Percentiles rank a stretch among this genome's conserved stretches.
Evolutionary conservation across 1,139 yeast species (phyloP).

Genomic region (Diutina siamensis): DNA sequence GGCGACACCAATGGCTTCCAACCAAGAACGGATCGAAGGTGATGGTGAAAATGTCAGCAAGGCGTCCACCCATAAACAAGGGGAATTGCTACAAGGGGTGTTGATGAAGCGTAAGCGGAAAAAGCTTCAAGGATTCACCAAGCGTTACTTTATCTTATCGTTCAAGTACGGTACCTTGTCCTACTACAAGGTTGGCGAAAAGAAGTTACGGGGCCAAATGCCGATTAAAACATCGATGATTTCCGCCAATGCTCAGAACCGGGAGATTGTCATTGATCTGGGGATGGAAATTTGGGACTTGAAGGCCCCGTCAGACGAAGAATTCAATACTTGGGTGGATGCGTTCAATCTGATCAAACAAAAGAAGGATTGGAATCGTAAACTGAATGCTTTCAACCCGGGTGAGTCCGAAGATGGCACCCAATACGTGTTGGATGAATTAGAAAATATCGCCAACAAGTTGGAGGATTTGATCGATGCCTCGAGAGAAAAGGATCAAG

Average conservation of each 20-base stretch:
- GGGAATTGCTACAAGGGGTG: constrained; percentile 61
- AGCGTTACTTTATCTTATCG: constrained; percentile 75
- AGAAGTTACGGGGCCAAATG: constrained; percentile 82
- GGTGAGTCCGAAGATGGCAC: constrained; percentile 5
- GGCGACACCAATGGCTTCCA: neutral
- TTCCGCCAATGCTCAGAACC: constrained; percentile 59
- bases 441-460: constrained; percentile 1
- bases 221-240: constrained; percentile 72
- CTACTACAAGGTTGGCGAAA: constrained; percentile 60
- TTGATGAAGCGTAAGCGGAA: constrained; percentile 68
- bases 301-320: constrained; percentile 51
- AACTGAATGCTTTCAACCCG: neutral
- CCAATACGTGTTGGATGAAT: neutral
- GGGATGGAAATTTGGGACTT: constrained; percentile 95
- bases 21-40: neutral
- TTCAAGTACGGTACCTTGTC: constrained; percentile 73
- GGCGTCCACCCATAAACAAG: constrained; percentile 34
- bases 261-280: constrained; percentile 75
- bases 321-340: constrained; percentile 73
- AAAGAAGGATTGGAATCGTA: constrained; percentile 1
- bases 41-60: constrained; percentile 7
- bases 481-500: neutral
- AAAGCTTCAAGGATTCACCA: constrained; percentile 71
- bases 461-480: neutral
- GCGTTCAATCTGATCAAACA: constrained; percentile 49